Evolutionary conservation across 1,284 basidiomycete genomes (phyloP).

Genomic region (Coniferiporia sulphurascens): DNA sequence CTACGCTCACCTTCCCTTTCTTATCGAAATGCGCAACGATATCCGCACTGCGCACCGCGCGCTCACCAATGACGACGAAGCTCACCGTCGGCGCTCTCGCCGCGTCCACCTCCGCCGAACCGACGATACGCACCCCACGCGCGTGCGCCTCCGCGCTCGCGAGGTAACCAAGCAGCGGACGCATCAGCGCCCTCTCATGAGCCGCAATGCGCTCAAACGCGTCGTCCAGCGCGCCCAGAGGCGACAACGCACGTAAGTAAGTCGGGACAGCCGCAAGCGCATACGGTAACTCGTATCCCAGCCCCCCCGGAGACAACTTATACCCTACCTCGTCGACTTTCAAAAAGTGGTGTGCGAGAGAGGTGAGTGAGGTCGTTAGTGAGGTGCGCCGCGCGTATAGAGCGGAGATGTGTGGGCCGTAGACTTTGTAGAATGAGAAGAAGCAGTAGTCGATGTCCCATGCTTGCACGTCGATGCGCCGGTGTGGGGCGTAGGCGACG

Average conservation of each 20-base stretch:
- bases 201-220: constrained; percentile 42
- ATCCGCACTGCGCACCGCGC: constrained; percentile 50
- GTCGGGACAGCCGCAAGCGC: constrained; percentile 53
- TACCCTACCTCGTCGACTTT: constrained; percentile 42
- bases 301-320: constrained; percentile 69
- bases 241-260: constrained; percentile 60
- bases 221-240: constrained; percentile 39
- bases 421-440: constrained; percentile 78
- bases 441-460: constrained; percentile 76
- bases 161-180: constrained; percentile 39
- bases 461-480: constrained; percentile 59
- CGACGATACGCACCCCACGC: constrained; percentile 63
- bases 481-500: constrained; percentile 76
- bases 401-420: constrained; percentile 67
- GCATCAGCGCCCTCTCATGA: constrained; percentile 43
- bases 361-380: constrained; percentile 44
- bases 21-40: constrained; percentile 61
- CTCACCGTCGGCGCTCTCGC: constrained; percentile 66
- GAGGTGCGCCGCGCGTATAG: constrained; percentile 52
- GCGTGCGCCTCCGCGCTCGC: constrained; percentile 35
- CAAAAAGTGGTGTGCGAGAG: constrained; percentile 71
- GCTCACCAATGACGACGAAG: constrained; percentile 60
- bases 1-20: constrained; percentile 51
- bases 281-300: constrained; percentile 69
- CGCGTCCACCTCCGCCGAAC: constrained; percentile 42